Conservation (phyloP, 2,329 filamentous ascomycete species). For the Beauveria sp. region DNA sequence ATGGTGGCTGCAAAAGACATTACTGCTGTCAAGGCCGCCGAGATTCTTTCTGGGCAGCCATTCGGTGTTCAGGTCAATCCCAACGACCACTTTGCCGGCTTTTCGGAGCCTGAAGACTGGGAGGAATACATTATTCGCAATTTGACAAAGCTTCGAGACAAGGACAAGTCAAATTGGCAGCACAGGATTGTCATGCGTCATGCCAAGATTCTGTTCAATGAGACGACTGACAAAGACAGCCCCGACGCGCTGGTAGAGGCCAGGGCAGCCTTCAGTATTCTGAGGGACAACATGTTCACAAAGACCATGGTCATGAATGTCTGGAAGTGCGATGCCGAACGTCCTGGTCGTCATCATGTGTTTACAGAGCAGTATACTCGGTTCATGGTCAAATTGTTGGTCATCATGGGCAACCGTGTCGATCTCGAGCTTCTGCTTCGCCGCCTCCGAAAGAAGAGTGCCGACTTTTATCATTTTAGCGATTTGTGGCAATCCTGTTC, state of each 20-base stretch:
- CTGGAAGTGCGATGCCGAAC: slow-evolving; percentile 86
- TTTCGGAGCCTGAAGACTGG: slow-evolving; percentile 48
- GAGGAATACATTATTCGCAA: slow-evolving; percentile 46
- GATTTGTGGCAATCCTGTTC: slow-evolving; percentile 54
- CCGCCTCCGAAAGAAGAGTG: slow-evolving; percentile 72
- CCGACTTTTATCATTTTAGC: slow-evolving; percentile 61
- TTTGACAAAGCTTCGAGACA: slow-evolving; percentile 48
- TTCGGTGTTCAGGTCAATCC: slow-evolving; percentile 33
- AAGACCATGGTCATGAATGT: slow-evolving; percentile 94
- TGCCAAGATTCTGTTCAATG: slow-evolving; percentile 46
- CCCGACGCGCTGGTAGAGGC: slow-evolving; percentile 55
- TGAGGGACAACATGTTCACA: slow-evolving; percentile 68
- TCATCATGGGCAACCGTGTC: slow-evolving; percentile 64
- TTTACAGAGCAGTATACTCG: slow-evolving; percentile 82
- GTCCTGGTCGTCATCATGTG: slow-evolving; percentile 79
- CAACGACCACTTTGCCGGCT: slow-evolving; percentile 27
- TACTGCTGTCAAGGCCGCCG: slow-evolving; percentile 38
- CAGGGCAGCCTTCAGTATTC: slow-evolving; percentile 70
- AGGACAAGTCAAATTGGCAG: slow-evolving; percentile 93
- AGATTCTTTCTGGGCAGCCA: slow-evolving; percentile 49
- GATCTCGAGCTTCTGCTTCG: slow-evolving; percentile 73
- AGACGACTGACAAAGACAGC: slow-evolving; percentile 23
- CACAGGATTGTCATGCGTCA: slow-evolving; percentile 81
- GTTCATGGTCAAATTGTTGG: slow-evolving; percentile 70
- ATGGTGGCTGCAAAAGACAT: slow-evolving; percentile 54